Conservation (phyloP, 78 protist species). For the Cavenderia fasciculata region DNA sequence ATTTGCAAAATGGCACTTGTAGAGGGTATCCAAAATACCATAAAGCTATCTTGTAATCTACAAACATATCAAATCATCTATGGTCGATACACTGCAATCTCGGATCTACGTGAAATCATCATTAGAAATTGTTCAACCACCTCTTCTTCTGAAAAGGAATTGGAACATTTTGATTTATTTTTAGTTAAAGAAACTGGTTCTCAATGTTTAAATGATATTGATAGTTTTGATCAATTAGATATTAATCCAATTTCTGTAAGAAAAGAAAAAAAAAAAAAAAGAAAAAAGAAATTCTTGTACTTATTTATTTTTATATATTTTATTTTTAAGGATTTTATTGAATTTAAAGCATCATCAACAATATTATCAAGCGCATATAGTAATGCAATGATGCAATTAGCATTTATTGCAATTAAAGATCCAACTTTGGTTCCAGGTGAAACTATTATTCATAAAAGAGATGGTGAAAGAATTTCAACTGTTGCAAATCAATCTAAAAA, state of each 20-base stretch:
- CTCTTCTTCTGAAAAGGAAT: background rate
- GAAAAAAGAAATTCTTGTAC: no score
- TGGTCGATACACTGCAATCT: constrained; percentile 28
- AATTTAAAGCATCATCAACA: constrained; percentile 23
- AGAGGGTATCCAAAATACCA: constrained; percentile 34
- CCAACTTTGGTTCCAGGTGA: constrained; percentile 59
- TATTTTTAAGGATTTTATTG: constrained; percentile 17
- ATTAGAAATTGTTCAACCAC: background rate
- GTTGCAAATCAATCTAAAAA: constrained; percentile 21
- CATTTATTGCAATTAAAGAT: constrained; percentile 13
- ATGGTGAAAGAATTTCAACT: background rate
- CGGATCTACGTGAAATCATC: constrained; percentile 27
- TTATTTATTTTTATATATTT: background rate
- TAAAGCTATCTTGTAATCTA: constrained; percentile 33
- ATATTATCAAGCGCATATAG: background rate
- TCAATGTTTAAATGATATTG: background rate
- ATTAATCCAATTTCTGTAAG: background rate
- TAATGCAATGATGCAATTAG: background rate
- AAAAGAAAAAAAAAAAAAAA: no score
- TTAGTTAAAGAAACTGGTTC: background rate
- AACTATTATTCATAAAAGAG: no score
- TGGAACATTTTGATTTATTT: constrained; percentile 39
- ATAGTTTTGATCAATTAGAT: background rate
- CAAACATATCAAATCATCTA: constrained; percentile 1
- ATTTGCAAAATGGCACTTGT: constrained; percentile 42